Conservation (phyloP, 768 basidiomycete species). For the Boletellus emodensis region DNA sequence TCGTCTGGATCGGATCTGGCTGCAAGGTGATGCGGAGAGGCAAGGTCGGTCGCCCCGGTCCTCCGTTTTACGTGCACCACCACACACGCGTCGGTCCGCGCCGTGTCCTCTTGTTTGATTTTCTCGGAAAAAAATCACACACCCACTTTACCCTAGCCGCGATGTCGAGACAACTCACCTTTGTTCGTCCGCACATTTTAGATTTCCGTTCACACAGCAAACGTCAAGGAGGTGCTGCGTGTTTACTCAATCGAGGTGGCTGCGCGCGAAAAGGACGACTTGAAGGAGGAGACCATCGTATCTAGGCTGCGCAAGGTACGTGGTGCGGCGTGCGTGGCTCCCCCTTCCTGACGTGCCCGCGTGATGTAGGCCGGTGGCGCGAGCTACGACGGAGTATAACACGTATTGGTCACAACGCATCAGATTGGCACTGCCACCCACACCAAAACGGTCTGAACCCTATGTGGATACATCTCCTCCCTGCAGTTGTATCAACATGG, state of each 20-base stretch:
- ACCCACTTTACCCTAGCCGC: slow-evolving; percentile 22
- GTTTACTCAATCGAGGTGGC: slow-evolving; percentile 85
- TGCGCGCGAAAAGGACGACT: slow-evolving; percentile 76
- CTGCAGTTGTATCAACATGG: slow-evolving; percentile 1
- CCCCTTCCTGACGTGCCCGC: slow-evolving; percentile 16
- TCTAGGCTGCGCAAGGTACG: slow-evolving; percentile 75
- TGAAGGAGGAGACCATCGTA: slow-evolving; percentile 86
- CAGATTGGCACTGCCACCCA: slow-evolving; percentile 19
- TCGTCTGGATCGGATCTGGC: slow-evolving; percentile 76
- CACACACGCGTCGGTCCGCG: slow-evolving; percentile 17
- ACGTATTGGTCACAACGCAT: slow-evolving; percentile 8
- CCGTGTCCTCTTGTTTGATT: slow-evolving; percentile 7
- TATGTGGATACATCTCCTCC: slow-evolving; percentile 1
- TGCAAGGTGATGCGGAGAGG: slow-evolving; percentile 93
- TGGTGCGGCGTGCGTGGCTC: slow-evolving; percentile 13
- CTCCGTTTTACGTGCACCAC: slow-evolving; percentile 16
- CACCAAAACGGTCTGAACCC: not conserved
- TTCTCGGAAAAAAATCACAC: slow-evolving; percentile 21
- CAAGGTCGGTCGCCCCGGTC: slow-evolving; percentile 52
- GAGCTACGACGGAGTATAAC: slow-evolving; percentile 80
- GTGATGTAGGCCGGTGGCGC: slow-evolving; percentile 72
- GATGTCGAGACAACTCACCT: slow-evolving; percentile 20
- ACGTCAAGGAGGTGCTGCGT: slow-evolving; percentile 79
- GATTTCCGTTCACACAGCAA: slow-evolving; percentile 89
- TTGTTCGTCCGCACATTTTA: slow-evolving; percentile 31